Conservation (phyloP, 2,329 filamentous ascomycete species). For the Venturia nashicola region DNA sequence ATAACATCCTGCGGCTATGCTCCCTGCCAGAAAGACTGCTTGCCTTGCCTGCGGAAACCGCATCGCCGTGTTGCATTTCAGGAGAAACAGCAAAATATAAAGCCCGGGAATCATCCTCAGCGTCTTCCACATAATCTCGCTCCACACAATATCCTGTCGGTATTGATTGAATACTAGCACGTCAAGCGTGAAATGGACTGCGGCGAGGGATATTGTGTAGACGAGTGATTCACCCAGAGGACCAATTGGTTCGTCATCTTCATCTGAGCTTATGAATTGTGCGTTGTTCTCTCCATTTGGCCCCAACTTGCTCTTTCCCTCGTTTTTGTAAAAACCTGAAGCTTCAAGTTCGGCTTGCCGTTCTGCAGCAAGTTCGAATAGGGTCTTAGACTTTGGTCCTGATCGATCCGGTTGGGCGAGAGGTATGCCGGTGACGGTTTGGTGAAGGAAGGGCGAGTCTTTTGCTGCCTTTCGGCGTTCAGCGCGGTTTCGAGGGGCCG, state of each 20-base stretch:
- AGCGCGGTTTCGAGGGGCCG: slow-evolving; percentile 29
- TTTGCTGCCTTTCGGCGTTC: slow-evolving; percentile 30
- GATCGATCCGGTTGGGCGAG: slow-evolving; percentile 52
- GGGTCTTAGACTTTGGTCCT: slow-evolving; percentile 49
- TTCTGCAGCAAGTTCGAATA: slow-evolving; percentile 61
- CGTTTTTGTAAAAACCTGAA: slow-evolving; percentile 8
- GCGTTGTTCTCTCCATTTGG: slow-evolving; percentile 14
- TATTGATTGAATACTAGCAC: slow-evolving; percentile 72
- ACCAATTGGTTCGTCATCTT: slow-evolving; percentile 32
- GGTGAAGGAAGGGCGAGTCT: slow-evolving; percentile 19
- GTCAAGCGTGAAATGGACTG: slow-evolving; percentile 67
- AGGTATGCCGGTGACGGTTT: slow-evolving; percentile 39
- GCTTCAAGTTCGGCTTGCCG: slow-evolving; percentile 33
- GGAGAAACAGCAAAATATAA: slow-evolving; percentile 31
- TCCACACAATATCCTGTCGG: slow-evolving; percentile 52
- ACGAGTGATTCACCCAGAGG: slow-evolving; percentile 35
- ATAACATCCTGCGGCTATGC: slow-evolving; percentile 58
- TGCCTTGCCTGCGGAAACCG: slow-evolving; percentile 16
- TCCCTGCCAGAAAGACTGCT: slow-evolving; percentile 49
- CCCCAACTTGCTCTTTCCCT: slow-evolving; percentile 18
- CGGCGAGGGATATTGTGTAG: slow-evolving; percentile 47
- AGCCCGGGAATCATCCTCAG: slow-evolving; percentile 32
- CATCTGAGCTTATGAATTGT: slow-evolving; percentile 17
- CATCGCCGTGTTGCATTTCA: slow-evolving; percentile 27
- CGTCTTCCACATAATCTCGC: slow-evolving; percentile 40